phyloP scores from a whole-genome alignment of 2,329 filamentous ascomycete species.

The Alternaria metachromatica region DNA sequence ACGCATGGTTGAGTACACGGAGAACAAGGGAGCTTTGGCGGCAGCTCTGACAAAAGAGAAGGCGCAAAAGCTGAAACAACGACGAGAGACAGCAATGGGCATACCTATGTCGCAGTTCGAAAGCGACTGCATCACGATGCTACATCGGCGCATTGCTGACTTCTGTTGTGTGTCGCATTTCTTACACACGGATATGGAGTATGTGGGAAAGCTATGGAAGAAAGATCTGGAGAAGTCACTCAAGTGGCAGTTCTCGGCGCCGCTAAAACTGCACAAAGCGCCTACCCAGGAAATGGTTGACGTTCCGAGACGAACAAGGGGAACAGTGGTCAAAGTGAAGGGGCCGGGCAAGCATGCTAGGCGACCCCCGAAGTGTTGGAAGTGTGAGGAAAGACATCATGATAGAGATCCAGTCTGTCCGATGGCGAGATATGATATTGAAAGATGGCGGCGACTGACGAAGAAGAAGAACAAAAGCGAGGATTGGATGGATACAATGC shows the following conservation, averaged over 20 bases:
- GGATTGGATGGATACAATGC: background rate
- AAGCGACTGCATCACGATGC: background rate
- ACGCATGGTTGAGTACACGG: background rate
- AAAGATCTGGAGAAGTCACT: background rate
- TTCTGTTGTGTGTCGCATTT: constrained; percentile 13
- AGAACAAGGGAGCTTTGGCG: background rate
- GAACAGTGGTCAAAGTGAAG: background rate
- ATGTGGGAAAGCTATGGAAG: constrained; percentile 12
- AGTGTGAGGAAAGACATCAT: constrained; percentile 19
- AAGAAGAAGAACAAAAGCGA: constrained; percentile 4
- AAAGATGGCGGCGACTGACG: constrained; percentile 12
- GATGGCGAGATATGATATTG: constrained; percentile 1
- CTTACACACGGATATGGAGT: constrained; percentile 18
- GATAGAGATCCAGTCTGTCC: constrained; percentile 14
- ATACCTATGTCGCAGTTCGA: background rate
- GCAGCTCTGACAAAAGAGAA: background rate
- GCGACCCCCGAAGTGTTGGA: constrained; percentile 18
- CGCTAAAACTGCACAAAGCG: background rate
- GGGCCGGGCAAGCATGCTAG: background rate
- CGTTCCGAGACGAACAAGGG: background rate
- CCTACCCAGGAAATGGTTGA: background rate
- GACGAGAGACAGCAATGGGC: background rate
- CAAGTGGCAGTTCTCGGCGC: background rate
- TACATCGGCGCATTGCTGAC: constrained; percentile 4
- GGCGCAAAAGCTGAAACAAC: background rate